Evolutionary conservation across 768 basidiomycete species (phyloP).

Genomic region (Crepidotus variabilis): DNA sequence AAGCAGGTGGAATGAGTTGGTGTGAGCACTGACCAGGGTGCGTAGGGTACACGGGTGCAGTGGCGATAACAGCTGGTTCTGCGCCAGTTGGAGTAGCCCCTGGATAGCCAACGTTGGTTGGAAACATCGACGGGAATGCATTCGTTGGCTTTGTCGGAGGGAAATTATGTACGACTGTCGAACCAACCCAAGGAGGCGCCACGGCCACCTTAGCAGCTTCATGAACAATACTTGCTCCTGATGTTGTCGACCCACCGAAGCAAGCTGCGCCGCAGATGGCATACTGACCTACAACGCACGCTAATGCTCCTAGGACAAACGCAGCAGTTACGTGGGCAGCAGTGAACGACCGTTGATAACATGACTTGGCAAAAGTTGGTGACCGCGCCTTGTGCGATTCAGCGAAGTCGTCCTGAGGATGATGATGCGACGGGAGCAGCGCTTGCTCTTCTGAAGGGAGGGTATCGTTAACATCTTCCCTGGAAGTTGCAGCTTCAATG

Average conservation of each 20-base stretch:
- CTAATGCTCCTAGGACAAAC: constrained; percentile 50
- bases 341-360: constrained; percentile 25
- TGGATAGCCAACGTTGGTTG: constrained; percentile 71
- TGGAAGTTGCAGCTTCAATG: constrained; percentile 5
- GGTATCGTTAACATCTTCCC: constrained; percentile 8
- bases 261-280: constrained; percentile 39
- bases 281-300: constrained; percentile 48
- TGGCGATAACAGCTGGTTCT: constrained; percentile 67
- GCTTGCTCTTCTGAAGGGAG: constrained; percentile 24
- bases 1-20: constrained; percentile 52
- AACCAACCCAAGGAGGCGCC: constrained; percentile 69
- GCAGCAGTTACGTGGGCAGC: constrained; percentile 39
- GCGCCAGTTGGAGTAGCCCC: constrained; percentile 80
- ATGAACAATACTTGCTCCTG: constrained; percentile 3
- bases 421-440: constrained; percentile 21
- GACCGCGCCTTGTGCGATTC: constrained; percentile 12
- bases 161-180: constrained; percentile 63
- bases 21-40: constrained; percentile 60
- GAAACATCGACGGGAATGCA: constrained; percentile 66
- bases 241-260: constrained; percentile 21
- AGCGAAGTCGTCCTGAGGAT: constrained; percentile 9
- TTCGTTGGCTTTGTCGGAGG: constrained; percentile 78
- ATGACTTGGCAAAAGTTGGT: constrained; percentile 11
- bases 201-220: constrained; percentile 28
- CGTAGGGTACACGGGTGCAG: constrained; percentile 75